phyloP scores from a whole-genome alignment of 495 filamentous ascomycete species.

The Penicillium coffeae region DNA sequence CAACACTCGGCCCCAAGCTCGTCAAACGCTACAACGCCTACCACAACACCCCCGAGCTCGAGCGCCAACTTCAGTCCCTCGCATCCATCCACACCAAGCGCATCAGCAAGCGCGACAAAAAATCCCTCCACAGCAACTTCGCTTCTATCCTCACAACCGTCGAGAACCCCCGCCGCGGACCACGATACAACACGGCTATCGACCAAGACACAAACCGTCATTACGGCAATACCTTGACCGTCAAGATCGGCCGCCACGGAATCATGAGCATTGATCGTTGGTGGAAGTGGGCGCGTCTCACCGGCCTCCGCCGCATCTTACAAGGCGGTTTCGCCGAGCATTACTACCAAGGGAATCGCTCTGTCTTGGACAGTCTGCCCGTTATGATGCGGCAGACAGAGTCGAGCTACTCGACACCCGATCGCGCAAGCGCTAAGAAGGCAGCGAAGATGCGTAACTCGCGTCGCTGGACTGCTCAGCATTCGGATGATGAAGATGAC shows the following conservation, averaged over 20 bases:
- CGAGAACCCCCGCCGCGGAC: conserved; percentile 70
- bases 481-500: conserved; percentile 25
- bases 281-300: conserved; percentile 80
- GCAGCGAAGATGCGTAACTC: conserved; percentile 33
- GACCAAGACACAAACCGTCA: conserved; percentile 66
- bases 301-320: conserved; percentile 70
- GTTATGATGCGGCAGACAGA: conserved; percentile 37
- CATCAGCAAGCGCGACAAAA: conserved; percentile 75
- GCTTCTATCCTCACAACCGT: conserved; percentile 79
- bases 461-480: conserved; percentile 30
- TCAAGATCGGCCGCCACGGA: conserved; percentile 68
- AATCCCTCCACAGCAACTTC: conserved; percentile 73
- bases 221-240: conserved; percentile 73
- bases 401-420: conserved; percentile 4
- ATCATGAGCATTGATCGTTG: conserved; percentile 81
- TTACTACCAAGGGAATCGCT: conserved; percentile 78
- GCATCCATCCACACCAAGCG: conserved; percentile 61
- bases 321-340: conserved; percentile 78
- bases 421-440: conserved; percentile 32
- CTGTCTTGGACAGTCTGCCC: conserved; percentile 73
- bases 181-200: conserved; percentile 67
- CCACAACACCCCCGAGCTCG: conserved; percentile 51
- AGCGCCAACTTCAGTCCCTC: conserved; percentile 50
- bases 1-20: conserved; percentile 54
- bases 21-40: conserved; percentile 58